Evolutionary conservation across 768 basidiomycete species (phyloP), one percentile per base, ranked within the genome.

Genomic region (Lactifluus hygrophoroides): DNA sequence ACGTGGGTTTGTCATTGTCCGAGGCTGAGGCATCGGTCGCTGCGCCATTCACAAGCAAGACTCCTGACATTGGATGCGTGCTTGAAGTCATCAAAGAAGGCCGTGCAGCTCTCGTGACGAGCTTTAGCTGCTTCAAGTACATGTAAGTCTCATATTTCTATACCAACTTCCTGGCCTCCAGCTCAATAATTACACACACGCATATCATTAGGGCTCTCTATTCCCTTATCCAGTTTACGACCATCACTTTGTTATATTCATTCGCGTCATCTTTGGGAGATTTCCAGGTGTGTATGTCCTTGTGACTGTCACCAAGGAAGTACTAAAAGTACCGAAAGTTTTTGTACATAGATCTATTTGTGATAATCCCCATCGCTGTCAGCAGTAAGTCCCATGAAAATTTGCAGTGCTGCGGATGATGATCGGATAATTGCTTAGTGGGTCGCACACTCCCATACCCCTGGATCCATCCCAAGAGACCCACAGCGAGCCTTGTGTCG

Each of bases 81-180:
- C 78, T 98, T 30, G 94, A 98, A 65, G 89, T 99, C 51, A 94
- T 99, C 75, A 92, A 87, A 67, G 95, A 99, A 69, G 96, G 96
- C 8, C 80, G 96, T 44, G 91, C 93, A 8, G 95, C 96, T 1
- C 76, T 99, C 53, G 95, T 96, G 53, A 98, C 96, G 1, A 95
- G 93, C 70, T 99, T 99, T 73, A 94, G 93, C 64, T 98, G 95
- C 74, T 99, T 99, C 84, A 99, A 99, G 73, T 99, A 97, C 68
- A 99, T 99, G 95, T 94, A 66, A 71, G 90, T 77, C 45, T 46
- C 21, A 42, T 50, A 11, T 30, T 32, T 23, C 45, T 27, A 23
- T 6, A 28, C 42, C 69, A 51, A 50, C 19, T 7, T 5, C 16
- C 38, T 40, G 40, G 42, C 10, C 3, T 16, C 21, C 23, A 48